Base-by-base conservation (phyloP, 441 rosid species). In the Populus hybrid region DNA sequence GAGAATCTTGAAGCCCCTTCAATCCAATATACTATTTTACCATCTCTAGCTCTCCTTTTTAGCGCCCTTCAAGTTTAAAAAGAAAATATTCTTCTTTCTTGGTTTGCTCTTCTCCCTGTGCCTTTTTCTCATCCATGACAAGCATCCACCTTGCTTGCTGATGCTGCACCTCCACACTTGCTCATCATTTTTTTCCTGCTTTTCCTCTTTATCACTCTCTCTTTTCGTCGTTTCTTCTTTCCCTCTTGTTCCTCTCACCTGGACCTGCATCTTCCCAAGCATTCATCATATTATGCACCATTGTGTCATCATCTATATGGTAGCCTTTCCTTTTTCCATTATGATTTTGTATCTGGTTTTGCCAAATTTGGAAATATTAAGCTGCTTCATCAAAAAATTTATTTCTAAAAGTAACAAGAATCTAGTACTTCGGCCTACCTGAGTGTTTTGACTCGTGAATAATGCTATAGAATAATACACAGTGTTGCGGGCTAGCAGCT, bases 61-160 rank as follows among this genome's bases (percentile, higher is more conserved):
- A 14, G 67, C 85, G 81, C 6, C 81, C 81, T 81, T 83, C 66
- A 82, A 85, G 76, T 50, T 84, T 69, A 84, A 85, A 78, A 88
- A 87, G 85, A 87, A 90, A 42, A 80, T 67, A 54, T 80, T 88
- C 67, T 80, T 84, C 72, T 84, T 86, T 81, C 80, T 85, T 40
- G 90, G 81, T 75, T 83, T 89, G 78, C 75, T 88, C 66, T 83
- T 86, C 69, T 85, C 78, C 65, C 86, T 86, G 20, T 85, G 87
- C 84, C 87, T 87, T 83, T 85, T 87, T 79, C 87, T 90, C 82
- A 90, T 84, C 98, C 97, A 90, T 70, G 97, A 84, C 74, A 95
- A 85, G 84, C 98, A 95, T 66, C 97, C 95, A 70, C 84, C 85
- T 84, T 82, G 87, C 79, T 82, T 69, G 23, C 74, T 20, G 77